Percentiles rank a stretch among this genome's conserved stretches.
Conservation (phyloP, 768 basidiomycete species). For the Hysterangium stoloniferum region DNA sequence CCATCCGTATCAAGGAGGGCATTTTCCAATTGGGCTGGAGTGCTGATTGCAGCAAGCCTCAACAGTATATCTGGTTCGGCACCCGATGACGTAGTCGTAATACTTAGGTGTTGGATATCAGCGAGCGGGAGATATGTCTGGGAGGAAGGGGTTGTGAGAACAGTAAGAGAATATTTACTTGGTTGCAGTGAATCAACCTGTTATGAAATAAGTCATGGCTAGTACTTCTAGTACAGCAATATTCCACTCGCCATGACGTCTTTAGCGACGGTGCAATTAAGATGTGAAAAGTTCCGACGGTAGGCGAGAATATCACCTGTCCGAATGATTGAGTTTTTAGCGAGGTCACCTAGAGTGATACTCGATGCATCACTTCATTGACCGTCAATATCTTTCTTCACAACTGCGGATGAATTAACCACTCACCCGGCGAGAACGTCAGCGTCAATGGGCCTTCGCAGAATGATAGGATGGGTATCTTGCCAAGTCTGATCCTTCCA, state of each 20-base stretch:
- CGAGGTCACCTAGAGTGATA: constrained; percentile 38
- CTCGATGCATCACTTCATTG: constrained; percentile 32
- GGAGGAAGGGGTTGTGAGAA: constrained; percentile 34
- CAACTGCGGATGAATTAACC: background rate
- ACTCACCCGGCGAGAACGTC: constrained; percentile 1
- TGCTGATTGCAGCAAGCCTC: constrained; percentile 30
- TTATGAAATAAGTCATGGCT: background rate
- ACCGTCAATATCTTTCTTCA: background rate
- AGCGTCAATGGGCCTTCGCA: constrained; percentile 5
- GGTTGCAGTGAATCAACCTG: constrained; percentile 43
- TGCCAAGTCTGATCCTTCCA: constrained; percentile 64
- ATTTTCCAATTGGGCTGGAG: constrained; percentile 43
- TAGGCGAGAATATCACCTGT: constrained; percentile 51
- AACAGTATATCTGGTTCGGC: constrained; percentile 22
- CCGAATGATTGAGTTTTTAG: constrained; percentile 35
- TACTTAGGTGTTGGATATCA: constrained; percentile 22
- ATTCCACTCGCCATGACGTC: constrained; percentile 39
- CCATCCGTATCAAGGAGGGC: constrained; percentile 45
- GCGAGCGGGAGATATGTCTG: constrained; percentile 29
- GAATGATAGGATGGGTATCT: constrained; percentile 28
- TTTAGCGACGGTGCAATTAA: constrained; percentile 41
- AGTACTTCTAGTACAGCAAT: background rate
- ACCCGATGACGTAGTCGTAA: constrained; percentile 11
- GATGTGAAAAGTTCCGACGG: constrained; percentile 36
- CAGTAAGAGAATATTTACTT: constrained; percentile 32